Evolutionary conservation across 192 early-diverging fungal species (phyloP), one percentile per base, ranked within the genome.

Genomic region (Backusella morwellensis): DNA sequence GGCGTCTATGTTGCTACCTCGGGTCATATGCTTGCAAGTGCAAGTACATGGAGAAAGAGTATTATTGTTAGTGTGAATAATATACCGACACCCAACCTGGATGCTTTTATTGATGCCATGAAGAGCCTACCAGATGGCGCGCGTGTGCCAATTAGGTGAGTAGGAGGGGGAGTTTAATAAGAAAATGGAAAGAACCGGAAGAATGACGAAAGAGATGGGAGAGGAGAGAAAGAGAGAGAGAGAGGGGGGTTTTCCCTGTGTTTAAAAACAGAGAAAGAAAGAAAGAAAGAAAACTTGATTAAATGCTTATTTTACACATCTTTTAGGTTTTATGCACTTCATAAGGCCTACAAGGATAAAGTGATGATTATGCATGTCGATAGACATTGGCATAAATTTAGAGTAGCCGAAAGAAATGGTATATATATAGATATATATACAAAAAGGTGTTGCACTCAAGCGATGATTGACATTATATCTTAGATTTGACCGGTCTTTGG

Each of bases 301-400:
- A 52, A 52, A 52, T 52, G 21, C n/a, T n/a, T n/a, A 17, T 54
- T 6, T 21, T 21, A 21, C 21, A 26, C 19, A 40, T 9, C 11
- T 40, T 40, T 12, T n/a, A 77, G 80, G 21, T 96, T 91, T 86
- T 97, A 94, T 79, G 81, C 88, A 14, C 89, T 98, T 15, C 91
- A 88, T n/a, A 92, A 95, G 73, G 90, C 94, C 8, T 91, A 97
- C 85, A 91, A 91, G 40, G 91, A 93, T 70, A 90, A 89, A 56
- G 89, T 98, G 8, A 89, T 89, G 78, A 92, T 98, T 59, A 94
- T 96, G 85, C 91, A 88, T 69, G 91, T 96, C 4, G 92, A 96
- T 78, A 86, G 94, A 73, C 95, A 96, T 80, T 98, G 96, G 96
- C 88, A 90, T 75, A 87, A 85, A 44, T 95, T 95, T 83, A 84